Evolutionary conservation across 805 yeast genomes (phyloP), one percentile per base, ranked within the genome.

Genomic region (Candida glaebosa): DNA sequence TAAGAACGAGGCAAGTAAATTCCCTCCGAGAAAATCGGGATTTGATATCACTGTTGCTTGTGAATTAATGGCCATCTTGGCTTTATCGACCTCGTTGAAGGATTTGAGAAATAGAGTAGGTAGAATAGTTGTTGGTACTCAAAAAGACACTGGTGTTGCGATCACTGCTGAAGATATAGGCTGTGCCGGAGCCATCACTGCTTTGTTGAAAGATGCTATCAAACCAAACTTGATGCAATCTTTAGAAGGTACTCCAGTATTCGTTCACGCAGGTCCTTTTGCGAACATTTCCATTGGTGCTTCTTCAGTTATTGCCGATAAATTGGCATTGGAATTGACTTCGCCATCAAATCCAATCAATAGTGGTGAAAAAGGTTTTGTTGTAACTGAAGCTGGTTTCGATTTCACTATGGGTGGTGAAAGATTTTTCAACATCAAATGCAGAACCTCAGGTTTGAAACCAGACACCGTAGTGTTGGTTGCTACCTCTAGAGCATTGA

Each of bases 341-440:
- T 71, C 76, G 12, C 61, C 76, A n/a, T 57, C 69, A 47, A 73
- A 57, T 65, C 64, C 76, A 48, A 59, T 60, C 42, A 69, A 69
- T 53, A 62, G 54, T 46, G 75, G 80, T 40, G 76, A 75, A 54
- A 76, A 75, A 51, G 93, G 95, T 47, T 85, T 78, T 53, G 95
- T 85, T 46, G 84, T 85, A 40, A 85, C 95, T 37, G 95, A 85
- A 63, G 95, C 95, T 15, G 95, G 95, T 47, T 85, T 85, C 67
- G 95, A 85, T 64, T 85, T 85, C 73, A 85, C 93, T 39, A 85
- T 85, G 95, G 95, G 95, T 59, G 95, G 95, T 62, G 95, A 85
- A 69, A 73, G 95, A 66, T 85, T 85, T 64, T 72, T 83, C 62
- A 84, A 85, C 65, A 85, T 85, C 67, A 85, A 85, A 63, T 82